Conservation (phyloP, 1,284 basidiomycete genomes). For the Naganishia liquefaciens region DNA sequence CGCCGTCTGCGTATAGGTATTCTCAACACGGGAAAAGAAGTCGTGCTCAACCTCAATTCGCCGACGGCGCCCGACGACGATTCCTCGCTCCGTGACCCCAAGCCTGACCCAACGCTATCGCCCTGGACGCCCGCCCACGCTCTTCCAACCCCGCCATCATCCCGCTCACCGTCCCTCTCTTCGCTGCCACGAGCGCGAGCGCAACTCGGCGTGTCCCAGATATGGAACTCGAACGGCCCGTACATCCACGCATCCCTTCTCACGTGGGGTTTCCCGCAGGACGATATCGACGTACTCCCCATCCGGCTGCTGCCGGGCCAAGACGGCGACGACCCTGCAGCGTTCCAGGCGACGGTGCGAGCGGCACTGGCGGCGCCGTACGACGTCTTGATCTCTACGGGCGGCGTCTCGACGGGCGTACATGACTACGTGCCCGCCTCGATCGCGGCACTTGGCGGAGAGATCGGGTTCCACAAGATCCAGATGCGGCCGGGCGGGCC, state of each 20-base stretch:
- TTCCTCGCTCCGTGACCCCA: neutral
- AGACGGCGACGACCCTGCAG: slow-evolving; percentile 16
- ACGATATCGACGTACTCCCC: slow-evolving; percentile 4
- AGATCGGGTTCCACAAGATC: slow-evolving; percentile 25
- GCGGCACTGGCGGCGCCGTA: slow-evolving; percentile 4
- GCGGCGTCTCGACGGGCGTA: slow-evolving; percentile 29
- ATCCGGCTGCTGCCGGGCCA: slow-evolving; percentile 4
- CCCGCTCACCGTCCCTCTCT: neutral
- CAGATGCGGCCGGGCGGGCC: slow-evolving; percentile 27
- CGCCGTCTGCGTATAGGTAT: slow-evolving; percentile 25
- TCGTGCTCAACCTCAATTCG: slow-evolving; percentile 9
- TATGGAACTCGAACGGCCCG: slow-evolving; percentile 31
- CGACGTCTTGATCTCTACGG: slow-evolving; percentile 29
- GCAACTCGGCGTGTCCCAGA: slow-evolving; percentile 18
- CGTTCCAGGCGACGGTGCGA: neutral
- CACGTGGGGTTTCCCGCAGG: slow-evolving; percentile 18
- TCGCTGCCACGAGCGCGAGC: neutral
- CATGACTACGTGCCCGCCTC: slow-evolving; percentile 30
- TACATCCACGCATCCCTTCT: slow-evolving; percentile 20
- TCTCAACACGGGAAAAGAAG: slow-evolving; percentile 31
- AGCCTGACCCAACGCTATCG: no score
- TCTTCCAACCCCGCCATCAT: no score
- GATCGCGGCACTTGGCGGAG: slow-evolving; percentile 21
- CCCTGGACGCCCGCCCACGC: no score
- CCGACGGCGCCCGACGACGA: neutral